These are phyloP conservation scores for Fusarium compactum DNA, from an alignment of 2,329 filamentous ascomycete species.

Conservation along the genomic window DNA sequence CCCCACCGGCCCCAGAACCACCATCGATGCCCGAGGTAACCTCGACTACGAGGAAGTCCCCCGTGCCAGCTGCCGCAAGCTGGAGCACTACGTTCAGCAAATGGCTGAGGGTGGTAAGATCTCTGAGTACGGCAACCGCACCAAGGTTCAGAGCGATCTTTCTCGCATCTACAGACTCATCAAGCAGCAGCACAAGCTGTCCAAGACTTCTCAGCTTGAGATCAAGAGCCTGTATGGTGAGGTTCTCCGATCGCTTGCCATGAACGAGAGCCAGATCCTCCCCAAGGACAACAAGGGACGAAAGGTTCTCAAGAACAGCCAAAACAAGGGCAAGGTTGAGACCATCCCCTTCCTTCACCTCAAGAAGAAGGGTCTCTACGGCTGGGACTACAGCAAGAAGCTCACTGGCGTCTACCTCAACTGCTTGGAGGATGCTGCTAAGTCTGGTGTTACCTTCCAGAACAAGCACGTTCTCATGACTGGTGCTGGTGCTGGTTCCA, in stretches of 20 bases:
- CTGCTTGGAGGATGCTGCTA: constrained; percentile 89
- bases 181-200: constrained; percentile 97
- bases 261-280: constrained; percentile 98
- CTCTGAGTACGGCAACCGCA: constrained; percentile 97
- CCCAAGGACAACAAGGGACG: constrained; percentile 82
- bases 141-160: constrained; percentile 97
- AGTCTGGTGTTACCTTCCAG: constrained; percentile 87
- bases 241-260: constrained; percentile 90
- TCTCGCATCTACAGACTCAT: constrained; percentile 98
- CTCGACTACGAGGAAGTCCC: constrained; percentile 91
- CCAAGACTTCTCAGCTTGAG: constrained; percentile 94
- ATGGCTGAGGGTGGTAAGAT: constrained; percentile 99
- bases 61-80: constrained; percentile 89
- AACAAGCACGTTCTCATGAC: constrained; percentile 99
- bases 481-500: constrained; percentile 96
- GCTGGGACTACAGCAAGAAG: constrained; percentile 99
- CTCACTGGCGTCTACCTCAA: constrained; percentile 93
- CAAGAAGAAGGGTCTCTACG: constrained; percentile 91
- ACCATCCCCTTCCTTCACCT: constrained; percentile 98
- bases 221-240: constrained; percentile 96
- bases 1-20: constrained; percentile 91
- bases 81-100: constrained; percentile 97
- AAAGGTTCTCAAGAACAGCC: constrained; percentile 65
- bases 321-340: constrained; percentile 90
- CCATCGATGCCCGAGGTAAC: constrained; percentile 91